Evolutionary conservation across 257 asterid species (phyloP), one percentile per base, ranked within the genome.

Genomic region (Forsythia suspensa): DNA sequence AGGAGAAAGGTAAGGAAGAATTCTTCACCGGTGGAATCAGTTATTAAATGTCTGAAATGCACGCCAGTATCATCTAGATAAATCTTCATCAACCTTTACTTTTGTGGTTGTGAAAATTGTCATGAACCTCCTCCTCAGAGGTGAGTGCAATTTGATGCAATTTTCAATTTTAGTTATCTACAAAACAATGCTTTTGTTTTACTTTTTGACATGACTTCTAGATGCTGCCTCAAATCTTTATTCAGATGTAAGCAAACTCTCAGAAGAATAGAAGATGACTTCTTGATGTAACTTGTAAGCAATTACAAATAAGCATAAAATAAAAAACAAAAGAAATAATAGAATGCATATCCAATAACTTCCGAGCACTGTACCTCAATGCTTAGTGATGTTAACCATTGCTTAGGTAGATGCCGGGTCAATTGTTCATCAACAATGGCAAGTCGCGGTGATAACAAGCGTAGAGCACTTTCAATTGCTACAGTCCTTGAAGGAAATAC

Each of bases 371-470:
- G 57, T 86, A 92, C 97, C 98, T 92, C 92, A 80, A 91, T 75
- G 36, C 83, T 85, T 82, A 92, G 85, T 81, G 97, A 92, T 71
- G 97, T 92, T 81, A 94, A 76, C 98, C 98, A 94, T 79, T 91
- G 88, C 85, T 89, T 89, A 57, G 98, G 98, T 82, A 94, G 89
- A 79, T 92, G 85, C 46, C 87, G 88, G 40, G 96, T 85, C 80
- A 94, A 80, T 63, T 89, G 96, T 82, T 94, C 98, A 80, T 94
- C 98, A 80, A 92, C 97, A 80, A 94, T 94, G 72, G 98, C 97
- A 24, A 94, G 96, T 69, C 90, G 91, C 37, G 98, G 97, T 73
- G 94, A 92, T 84, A 94, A 89, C 85, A 94, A 81, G 38, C 93
- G 97, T 80, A 94, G 82, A 73, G 90, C 89, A 91, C 94, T 94